These are phyloP conservation scores for Mortierella sp. DNA, from an alignment of 371 early-diverging fungal species.

Conservation along the genomic window DNA sequence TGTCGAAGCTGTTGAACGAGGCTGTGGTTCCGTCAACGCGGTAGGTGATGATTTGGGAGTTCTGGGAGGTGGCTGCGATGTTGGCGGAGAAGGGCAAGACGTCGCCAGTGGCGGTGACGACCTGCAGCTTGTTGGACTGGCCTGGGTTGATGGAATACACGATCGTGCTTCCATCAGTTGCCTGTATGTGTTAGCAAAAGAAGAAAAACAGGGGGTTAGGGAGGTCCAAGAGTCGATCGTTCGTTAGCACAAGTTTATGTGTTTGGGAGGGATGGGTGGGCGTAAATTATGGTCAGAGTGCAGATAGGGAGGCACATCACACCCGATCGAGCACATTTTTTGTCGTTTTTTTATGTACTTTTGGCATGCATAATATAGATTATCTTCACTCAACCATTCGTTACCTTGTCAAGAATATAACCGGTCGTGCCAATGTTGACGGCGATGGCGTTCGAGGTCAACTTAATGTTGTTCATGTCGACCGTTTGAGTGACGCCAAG, in stretches of 20 bases:
- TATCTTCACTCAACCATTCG: not conserved
- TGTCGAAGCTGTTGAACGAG: slow-evolving; percentile 35
- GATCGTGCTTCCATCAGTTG: slow-evolving; percentile 30
- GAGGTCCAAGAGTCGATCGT: not conserved
- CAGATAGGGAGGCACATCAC: not conserved
- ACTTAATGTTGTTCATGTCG: slow-evolving; percentile 34
- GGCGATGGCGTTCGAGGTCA: slow-evolving; percentile 32
- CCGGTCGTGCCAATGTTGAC: slow-evolving; percentile 26
- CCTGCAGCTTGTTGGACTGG: slow-evolving; percentile 22
- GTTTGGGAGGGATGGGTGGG: too few relatives aligned
- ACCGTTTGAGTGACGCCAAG: slow-evolving; percentile 20
- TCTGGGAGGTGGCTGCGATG: slow-evolving; percentile 23
- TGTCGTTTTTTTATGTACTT: too few relatives aligned
- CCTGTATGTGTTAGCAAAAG: slow-evolving; percentile 1
- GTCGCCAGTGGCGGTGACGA: slow-evolving; percentile 25
- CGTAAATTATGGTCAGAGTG: too few relatives aligned
- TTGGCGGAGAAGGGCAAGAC: slow-evolving; percentile 30
- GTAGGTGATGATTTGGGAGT: slow-evolving; percentile 29
- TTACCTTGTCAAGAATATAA: slow-evolving; percentile 48
- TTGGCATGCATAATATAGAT: too few relatives aligned
- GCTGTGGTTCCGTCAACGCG: slow-evolving; percentile 10
- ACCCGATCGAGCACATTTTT: not conserved
- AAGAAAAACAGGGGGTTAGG: not conserved
- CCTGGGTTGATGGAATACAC: slow-evolving; percentile 37
- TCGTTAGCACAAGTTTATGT: not conserved